A percentile compares a stretch with the other conserved stretches of the same genome.
Evolutionary conservation across 768 basidiomycete species (phyloP).

Genomic region (Daedaleopsis sinensis): DNA sequence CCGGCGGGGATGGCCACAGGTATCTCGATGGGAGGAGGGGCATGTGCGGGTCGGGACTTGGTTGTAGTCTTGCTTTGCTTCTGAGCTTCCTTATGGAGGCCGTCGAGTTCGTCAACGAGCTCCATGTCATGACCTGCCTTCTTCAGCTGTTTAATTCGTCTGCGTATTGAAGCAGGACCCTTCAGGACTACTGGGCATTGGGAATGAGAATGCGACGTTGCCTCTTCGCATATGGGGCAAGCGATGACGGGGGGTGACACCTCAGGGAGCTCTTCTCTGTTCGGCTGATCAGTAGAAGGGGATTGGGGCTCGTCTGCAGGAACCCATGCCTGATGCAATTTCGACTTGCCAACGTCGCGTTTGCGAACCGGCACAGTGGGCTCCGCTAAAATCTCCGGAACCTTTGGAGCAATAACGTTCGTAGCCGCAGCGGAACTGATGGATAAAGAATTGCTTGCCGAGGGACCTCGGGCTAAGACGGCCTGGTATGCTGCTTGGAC

Average conservation of each 20-base stretch:
- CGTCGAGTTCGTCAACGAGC: constrained; percentile 47
- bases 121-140: constrained; percentile 24
- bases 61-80: constrained; percentile 28
- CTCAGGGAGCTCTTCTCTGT: not conserved
- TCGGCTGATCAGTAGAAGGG: not conserved
- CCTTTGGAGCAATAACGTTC: not conserved
- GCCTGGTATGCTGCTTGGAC: not conserved
- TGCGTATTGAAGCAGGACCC: constrained; percentile 45
- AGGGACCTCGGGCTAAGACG: not conserved
- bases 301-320: constrained; percentile 6
- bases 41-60: not conserved
- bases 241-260: not conserved
- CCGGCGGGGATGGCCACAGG: not conserved
- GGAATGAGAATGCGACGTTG: constrained; percentile 50
- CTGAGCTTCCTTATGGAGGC: constrained; percentile 30
- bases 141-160: constrained; percentile 49
- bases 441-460: not conserved
- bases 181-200: constrained; percentile 51
- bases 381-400: not conserved
- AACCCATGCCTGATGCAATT: constrained; percentile 18
- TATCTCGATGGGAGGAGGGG: constrained; percentile 3
- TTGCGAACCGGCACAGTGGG: constrained; percentile 7
- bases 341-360: constrained; percentile 15
- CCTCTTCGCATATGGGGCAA: constrained; percentile 51
- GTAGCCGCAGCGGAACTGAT: not conserved